Evolutionary conservation across 768 basidiomycete genomes (phyloP).

Genomic region (Serendipita sp.): DNA sequence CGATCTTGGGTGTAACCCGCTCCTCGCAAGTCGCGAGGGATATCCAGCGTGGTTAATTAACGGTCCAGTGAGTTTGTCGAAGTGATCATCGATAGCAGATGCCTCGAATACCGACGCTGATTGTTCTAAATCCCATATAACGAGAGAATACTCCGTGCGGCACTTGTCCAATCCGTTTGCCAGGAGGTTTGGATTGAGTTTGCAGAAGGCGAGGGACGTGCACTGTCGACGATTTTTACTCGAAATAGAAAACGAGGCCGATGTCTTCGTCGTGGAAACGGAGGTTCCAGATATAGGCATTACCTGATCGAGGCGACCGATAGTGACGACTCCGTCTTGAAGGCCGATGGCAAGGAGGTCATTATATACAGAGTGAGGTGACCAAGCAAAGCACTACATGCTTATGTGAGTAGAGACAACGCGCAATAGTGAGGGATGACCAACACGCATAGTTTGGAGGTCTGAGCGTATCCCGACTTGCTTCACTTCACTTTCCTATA

Average conservation of each 20-base stretch:
- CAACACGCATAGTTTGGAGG: slow-evolving; percentile 7
- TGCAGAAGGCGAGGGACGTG: slow-evolving; percentile 13
- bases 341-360: slow-evolving; percentile 13
- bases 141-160: slow-evolving; percentile 11
- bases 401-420: neutral
- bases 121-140: slow-evolving; percentile 14
- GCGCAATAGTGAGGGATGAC: neutral
- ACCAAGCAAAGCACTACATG: slow-evolving; percentile 13
- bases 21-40: neutral
- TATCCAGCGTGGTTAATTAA: neutral
- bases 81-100: slow-evolving; percentile 3
- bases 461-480: slow-evolving; percentile 8
- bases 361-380: slow-evolving; percentile 11
- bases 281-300: neutral
- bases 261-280: neutral
- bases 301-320: slow-evolving; percentile 8
- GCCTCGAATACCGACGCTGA: slow-evolving; percentile 4
- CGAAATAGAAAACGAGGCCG: neutral
- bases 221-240: neutral
- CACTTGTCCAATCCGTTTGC: slow-evolving; percentile 12
- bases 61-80: neutral
- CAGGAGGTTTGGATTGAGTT: slow-evolving; percentile 12
- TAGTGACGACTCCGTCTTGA: slow-evolving; percentile 10
- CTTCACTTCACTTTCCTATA: slow-evolving; percentile 5
- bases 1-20: neutral